Conservation (phyloP, 768 basidiomycete species). For the Mycena floridula region DNA sequence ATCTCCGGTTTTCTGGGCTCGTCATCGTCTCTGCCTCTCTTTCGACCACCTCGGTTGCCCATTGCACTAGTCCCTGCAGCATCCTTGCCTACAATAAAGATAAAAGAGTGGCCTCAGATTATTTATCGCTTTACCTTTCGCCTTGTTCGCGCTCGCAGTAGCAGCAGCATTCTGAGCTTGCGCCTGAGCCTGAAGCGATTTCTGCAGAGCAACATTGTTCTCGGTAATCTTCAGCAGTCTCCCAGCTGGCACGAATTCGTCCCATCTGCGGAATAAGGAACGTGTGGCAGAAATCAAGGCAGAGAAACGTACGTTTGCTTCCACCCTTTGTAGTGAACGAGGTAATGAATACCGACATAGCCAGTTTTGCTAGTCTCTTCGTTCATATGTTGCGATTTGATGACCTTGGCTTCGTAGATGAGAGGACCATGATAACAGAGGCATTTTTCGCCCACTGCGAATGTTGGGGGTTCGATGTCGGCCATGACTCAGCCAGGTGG, state of each 20-base stretch:
- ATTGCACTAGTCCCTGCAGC: constrained; percentile 31
- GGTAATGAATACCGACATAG: constrained; percentile 73
- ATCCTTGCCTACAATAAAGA: background rate
- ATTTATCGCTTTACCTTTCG: too few relatives aligned
- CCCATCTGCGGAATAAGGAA: constrained; percentile 60
- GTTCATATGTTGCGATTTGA: constrained; percentile 58
- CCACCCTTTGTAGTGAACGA: constrained; percentile 99
- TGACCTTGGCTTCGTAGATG: constrained; percentile 94
- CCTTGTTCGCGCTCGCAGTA: constrained; percentile 12
- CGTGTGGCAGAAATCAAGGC: constrained; percentile 2
- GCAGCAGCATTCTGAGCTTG: constrained; percentile 18
- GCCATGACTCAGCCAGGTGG: too few relatives aligned
- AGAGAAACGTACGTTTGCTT: constrained; percentile 76
- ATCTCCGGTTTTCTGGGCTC: constrained; percentile 56
- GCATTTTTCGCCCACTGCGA: constrained; percentile 66
- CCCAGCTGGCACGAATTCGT: constrained; percentile 87
- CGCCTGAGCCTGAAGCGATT: constrained; percentile 42
- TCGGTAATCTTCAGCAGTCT: constrained; percentile 86
- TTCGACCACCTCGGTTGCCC: constrained; percentile 61
- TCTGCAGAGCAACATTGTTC: constrained; percentile 71
- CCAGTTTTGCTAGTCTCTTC: constrained; percentile 56
- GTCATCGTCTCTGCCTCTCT: constrained; percentile 64
- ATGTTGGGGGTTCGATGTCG: too few relatives aligned
- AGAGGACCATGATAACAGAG: constrained; percentile 94
- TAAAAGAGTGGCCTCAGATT: too few relatives aligned